Percentiles rank a stretch among this genome's conserved stretches.
Evolutionary conservation across 2,329 filamentous ascomycete genomes (phyloP).

Genomic region (Catunica adiposa): DNA sequence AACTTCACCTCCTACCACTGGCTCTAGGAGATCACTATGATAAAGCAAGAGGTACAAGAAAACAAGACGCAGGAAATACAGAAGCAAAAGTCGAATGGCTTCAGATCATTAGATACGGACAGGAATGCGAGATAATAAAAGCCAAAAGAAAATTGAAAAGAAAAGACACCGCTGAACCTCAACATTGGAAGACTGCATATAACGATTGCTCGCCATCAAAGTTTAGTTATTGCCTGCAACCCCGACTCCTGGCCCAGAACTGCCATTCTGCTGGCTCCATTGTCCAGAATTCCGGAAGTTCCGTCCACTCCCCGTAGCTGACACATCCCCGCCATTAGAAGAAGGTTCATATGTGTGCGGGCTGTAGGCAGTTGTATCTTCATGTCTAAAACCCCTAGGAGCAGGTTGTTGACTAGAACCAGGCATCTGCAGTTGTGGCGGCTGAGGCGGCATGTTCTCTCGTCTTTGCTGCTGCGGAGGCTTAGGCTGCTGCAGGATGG

Average conservation of each 20-base stretch:
- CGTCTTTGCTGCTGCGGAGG: conserved; percentile 11
- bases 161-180: conserved; percentile 16
- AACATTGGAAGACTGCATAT: neutral
- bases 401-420: conserved; percentile 2
- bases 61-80: conserved; percentile 11
- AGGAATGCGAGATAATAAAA: conserved; percentile 13
- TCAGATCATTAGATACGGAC: neutral
- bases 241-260: conserved; percentile 27
- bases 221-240: conserved; percentile 28
- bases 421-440: conserved; percentile 9
- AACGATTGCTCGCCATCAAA: neutral
- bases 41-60: conserved; percentile 13
- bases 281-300: conserved; percentile 2
- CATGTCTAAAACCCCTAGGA: conserved; percentile 11
- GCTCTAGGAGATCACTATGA: conserved; percentile 13
- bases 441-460: conserved; percentile 10
- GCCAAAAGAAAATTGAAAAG: conserved; percentile 10
- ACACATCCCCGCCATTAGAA: conserved; percentile 26
- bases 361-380: conserved; percentile 10
- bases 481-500: conserved; percentile 13
- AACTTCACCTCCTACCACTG: conserved; percentile 1
- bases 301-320: neutral
- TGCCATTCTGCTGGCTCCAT: conserved; percentile 25
- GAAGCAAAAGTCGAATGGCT: conserved; percentile 9
- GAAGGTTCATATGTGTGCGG: conserved; percentile 28